These are phyloP conservation scores for Mycosphaerella arachidis DNA, from an alignment of 2,329 filamentous ascomycete genomes.

Conservation along the genomic window DNA sequence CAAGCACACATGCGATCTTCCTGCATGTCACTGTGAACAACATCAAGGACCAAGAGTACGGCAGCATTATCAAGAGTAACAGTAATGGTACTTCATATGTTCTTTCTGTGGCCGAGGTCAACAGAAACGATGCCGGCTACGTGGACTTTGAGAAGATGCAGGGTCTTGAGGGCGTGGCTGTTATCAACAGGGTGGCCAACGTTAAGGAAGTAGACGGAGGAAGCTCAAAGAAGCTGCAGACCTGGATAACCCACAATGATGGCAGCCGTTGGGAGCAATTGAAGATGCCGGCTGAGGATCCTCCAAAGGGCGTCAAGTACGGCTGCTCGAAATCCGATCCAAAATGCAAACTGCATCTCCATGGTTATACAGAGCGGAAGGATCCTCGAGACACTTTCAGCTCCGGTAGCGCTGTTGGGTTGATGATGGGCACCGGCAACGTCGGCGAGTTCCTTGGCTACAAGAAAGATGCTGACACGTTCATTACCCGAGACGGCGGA, in stretches of 20 bases:
- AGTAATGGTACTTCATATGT: conserved; percentile 97
- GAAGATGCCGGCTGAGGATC: conserved; percentile 59
- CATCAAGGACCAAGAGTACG: conserved; percentile 62
- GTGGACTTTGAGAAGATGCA: conserved; percentile 97
- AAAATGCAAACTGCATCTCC: conserved; percentile 82
- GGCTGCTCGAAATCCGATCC: conserved; percentile 56
- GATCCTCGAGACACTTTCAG: conserved; percentile 83
- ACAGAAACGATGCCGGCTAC: conserved; percentile 69
- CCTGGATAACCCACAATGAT: conserved; percentile 94
- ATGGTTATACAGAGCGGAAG: conserved; percentile 86
- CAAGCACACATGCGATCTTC: conserved; percentile 90
- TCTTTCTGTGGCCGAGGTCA: conserved; percentile 73
- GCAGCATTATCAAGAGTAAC: conserved; percentile 94
- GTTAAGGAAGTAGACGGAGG: conserved; percentile 58
- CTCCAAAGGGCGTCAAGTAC: conserved; percentile 60
- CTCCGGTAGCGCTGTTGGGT: conserved; percentile 77
- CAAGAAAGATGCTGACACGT: conserved; percentile 75
- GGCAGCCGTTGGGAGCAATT: conserved; percentile 81
- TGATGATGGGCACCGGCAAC: conserved; percentile 90
- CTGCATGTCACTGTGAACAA: conserved; percentile 81
- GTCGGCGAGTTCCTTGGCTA: conserved; percentile 68
- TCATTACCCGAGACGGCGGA: conserved; percentile 87
- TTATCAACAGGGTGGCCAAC: conserved; percentile 84
- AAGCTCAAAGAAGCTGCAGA: conserved; percentile 73
- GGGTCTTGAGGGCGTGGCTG: conserved; percentile 80